Conservation (phyloP, 805 yeast species). For the Saturnispora silvae region DNA sequence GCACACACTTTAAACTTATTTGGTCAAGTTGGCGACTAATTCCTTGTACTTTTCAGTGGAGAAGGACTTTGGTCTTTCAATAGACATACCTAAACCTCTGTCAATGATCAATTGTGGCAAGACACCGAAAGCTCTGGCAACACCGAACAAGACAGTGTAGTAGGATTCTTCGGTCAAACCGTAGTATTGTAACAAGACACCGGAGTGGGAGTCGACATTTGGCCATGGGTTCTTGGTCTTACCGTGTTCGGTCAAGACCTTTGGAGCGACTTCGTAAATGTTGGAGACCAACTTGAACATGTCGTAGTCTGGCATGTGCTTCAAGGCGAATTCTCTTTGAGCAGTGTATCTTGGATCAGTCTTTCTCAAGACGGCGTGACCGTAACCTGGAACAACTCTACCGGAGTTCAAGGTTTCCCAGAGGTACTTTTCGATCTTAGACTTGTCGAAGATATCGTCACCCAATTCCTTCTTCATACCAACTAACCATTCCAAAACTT, state of each 20-base stretch:
- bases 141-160: conserved; percentile 83
- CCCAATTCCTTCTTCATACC: conserved; percentile 55
- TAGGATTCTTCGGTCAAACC: conserved; percentile 73
- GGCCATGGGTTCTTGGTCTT: conserved; percentile 93
- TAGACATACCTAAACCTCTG: conserved; percentile 72
- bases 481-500: conserved; percentile 72
- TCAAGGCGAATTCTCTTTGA: conserved; percentile 70
- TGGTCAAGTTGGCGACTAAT: conserved; percentile 40
- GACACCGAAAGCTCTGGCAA: conserved; percentile 78
- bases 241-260: conserved; percentile 71
- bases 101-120: conserved; percentile 77
- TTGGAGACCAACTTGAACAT: conserved; percentile 68
- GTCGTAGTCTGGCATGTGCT: conserved; percentile 69
- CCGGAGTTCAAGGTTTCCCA: conserved; percentile 75
- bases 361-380: conserved; percentile 81
- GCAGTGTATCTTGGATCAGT: conserved; percentile 84
- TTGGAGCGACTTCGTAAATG: conserved; percentile 76
- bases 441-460: conserved; percentile 54
- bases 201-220: conserved; percentile 82
- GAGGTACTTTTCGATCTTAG: conserved; percentile 61
- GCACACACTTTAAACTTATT: too few relatives aligned
- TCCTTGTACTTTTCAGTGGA: conserved; percentile 87
- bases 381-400: conserved; percentile 83
- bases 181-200: conserved; percentile 76
- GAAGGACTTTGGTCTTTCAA: conserved; percentile 89